Conservation (phyloP, 2,329 filamentous ascomycete species). For the Beauveria medogensis region DNA sequence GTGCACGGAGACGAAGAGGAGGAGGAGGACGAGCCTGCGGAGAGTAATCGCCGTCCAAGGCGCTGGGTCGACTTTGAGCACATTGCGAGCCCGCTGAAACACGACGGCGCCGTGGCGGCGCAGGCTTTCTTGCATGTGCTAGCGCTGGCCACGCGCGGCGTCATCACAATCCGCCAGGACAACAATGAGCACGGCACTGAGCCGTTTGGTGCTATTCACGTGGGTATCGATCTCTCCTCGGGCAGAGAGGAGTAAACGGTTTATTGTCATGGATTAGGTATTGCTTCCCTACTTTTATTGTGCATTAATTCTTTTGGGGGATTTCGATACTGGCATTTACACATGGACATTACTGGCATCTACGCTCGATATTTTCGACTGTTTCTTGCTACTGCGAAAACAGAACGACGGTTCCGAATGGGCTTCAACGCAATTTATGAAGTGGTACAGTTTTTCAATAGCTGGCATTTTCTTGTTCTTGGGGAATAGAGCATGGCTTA, state of each 20-base stretch:
- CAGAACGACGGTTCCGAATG: neutral
- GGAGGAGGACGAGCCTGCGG: constrained; percentile 14
- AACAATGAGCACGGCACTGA: constrained; percentile 21
- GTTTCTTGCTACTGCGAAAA: neutral
- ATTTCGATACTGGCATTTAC: neutral
- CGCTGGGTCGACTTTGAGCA: constrained; percentile 58
- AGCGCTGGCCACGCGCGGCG: constrained; percentile 57
- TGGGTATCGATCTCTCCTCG: constrained; percentile 29
- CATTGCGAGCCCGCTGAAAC: constrained; percentile 51
- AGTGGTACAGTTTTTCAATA: neutral
- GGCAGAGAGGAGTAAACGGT: neutral
- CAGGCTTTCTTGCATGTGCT: constrained; percentile 72
- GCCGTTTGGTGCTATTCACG: constrained; percentile 39
- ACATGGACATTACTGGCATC: neutral
- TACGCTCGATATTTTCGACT: neutral
- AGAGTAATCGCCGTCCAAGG: constrained; percentile 21
- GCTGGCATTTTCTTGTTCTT: neutral
- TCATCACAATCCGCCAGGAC: constrained; percentile 56
- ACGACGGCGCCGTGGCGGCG: constrained; percentile 55
- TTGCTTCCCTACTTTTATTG: neutral
- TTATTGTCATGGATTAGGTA: neutral
- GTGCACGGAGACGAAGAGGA: constrained; percentile 25
- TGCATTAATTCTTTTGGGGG: constrained; percentile 3
- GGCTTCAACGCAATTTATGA: neutral
- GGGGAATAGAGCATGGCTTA: neutral